A percentile compares a stretch with the other conserved stretches of the same genome.
Evolutionary conservation across 345 rosid genomes (phyloP).

Genomic region (Melaleuca alternifolia): DNA sequence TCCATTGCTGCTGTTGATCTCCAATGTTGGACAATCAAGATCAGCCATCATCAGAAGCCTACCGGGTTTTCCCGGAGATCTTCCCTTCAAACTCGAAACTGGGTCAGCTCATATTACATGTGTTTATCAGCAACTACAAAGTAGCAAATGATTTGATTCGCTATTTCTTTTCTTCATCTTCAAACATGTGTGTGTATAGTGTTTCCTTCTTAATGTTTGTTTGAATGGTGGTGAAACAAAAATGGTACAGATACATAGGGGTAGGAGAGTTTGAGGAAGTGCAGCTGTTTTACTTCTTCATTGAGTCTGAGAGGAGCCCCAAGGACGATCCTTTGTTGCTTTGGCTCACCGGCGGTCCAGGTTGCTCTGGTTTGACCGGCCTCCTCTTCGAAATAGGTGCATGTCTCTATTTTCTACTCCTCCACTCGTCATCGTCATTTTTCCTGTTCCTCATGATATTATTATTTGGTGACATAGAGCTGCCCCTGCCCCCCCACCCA

Average conservation of each 20-base stretch:
- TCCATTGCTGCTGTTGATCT: neutral
- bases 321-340: conserved; percentile 11
- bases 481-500: too few relatives aligned
- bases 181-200: neutral
- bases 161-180: neutral
- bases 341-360: conserved; percentile 26
- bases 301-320: too few relatives aligned
- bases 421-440: too few relatives aligned
- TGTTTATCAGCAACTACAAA: neutral
- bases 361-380: conserved; percentile 14
- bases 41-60: neutral
- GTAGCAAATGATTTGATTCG: neutral
- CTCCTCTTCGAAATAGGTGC: conserved; percentile 10
- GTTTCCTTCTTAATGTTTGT: neutral
- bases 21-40: neutral
- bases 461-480: neutral
- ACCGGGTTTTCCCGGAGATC: conserved; percentile 11
- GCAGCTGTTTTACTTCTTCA: too few relatives aligned
- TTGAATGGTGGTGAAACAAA: neutral
- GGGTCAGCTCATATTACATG: neutral
- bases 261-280: conserved; percentile 14
- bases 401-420: neutral
- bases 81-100: conserved; percentile 14
- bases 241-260: conserved; percentile 6
- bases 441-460: neutral